Base-by-base conservation (phyloP, 345 rosid genomes). In the Toxicodendron radicans region DNA sequence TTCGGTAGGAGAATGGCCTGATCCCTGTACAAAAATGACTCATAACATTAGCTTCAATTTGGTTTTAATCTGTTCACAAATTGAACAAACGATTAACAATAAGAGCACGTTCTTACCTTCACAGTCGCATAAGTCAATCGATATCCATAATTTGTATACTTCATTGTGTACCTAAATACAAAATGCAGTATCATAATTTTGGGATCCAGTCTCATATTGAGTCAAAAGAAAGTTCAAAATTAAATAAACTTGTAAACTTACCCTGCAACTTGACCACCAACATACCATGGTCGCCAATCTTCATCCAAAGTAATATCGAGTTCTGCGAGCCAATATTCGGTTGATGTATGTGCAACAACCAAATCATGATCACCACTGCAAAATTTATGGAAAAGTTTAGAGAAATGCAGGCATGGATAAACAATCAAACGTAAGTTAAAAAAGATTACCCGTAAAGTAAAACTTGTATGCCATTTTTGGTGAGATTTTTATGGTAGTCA, bases 211-310 rank as follows among this genome's bases (percentile, higher is more conserved):
- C 2, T 32, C 30, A 21, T 58, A 21, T 58, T 23, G 32, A 58
- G 13, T 58, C 14, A 7, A 20, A 58, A 58, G 32, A 11, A 9
- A 7, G 51, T 16, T 52, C 7, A 27, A 27, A 27, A 1, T 27
- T 27, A 27, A 27, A 27, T 27, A 18, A 16, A 33, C 5, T 18
- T 20, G 0, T 46, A 64, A n/a, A 64, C 77, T 66, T 52, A 83
- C 87, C 83, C 84, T 32, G 84, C 81, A 65, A 73, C 71, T 79
- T 84, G 87, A 58, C 87, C 87, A 11, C 79, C 73, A 12, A 84
- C 84, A 0, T 79, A 78, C 87, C 83, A 84, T 0, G 84, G 83
- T 30, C 81, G 78, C 87, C 87, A 84, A 57, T 68, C 73, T 58
- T 67, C 30, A 5, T 61, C 87, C 8, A 64, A 57, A 0, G 77